Evolutionary conservation across 2,329 filamentous ascomycete species (phyloP), one percentile per base, ranked within the genome.

Genomic region (Incumbomyces lentus): DNA sequence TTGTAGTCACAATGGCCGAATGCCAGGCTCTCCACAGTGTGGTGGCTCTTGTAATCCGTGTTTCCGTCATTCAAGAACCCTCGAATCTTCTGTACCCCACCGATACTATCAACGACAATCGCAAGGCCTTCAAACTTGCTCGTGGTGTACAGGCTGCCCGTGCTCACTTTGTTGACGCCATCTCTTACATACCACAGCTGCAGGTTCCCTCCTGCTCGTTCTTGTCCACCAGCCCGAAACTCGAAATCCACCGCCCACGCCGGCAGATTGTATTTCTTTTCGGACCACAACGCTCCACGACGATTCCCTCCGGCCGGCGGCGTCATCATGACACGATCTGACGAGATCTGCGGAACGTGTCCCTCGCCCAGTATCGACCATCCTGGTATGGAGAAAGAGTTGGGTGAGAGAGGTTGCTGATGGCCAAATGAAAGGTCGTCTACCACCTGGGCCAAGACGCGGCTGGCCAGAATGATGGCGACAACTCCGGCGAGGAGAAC

Each of bases 41-140:
- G 74, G 57, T 89, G 83, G 47, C 74, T 73, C 60, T 80, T 81
- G 71, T 82, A 95, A 64, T 94, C 86, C 55, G 76, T 81, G 32
- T 72, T 78, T 40, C 89, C 90, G 64, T 96, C 92, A 68, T 96
- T 98, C 55, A 98, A 70, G 70, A 96, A 98, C 14, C 85, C 92
- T 49, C 92, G 78, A 53, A 98, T 74, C 55, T 92, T 92, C 43
- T 80, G 73, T 48, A 71, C 70, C 55, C 86, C 83, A 46, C 85
- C 83, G 60, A 92, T 84, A 52, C 84, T 81, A 66, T 96, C 90
- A 45, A 98, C 66, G 18, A 93, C 82, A 48, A 98, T 69, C 30
- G 79, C 89, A 55, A 98, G 70, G n/a, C 92, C 92, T 58, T 96
- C 90, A 59, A 95, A 98, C 56, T 78, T 79, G 45, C 79, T 79